Evolutionary conservation across 2,329 filamentous ascomycete genomes (phyloP), one percentile per base, ranked within the genome.

Genomic region (Phialophora expanda): DNA sequence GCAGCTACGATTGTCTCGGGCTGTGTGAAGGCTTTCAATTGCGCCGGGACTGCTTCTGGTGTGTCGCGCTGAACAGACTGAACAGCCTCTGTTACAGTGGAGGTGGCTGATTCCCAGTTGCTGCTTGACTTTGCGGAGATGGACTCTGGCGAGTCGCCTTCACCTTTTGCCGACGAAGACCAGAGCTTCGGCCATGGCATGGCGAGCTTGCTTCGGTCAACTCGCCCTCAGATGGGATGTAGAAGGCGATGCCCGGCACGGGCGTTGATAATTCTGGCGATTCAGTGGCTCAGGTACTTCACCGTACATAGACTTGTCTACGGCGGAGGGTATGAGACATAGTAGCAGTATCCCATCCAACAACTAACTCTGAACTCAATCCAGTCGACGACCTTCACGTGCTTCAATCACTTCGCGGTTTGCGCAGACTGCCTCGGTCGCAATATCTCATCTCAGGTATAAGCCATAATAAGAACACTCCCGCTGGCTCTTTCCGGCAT

Each of bases 1-100:
- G 72, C 70, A 28, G 74, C 72, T 22, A 75, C 24, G 30, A 75
- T 66, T 26, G 73, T 75, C 50, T 69, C 66, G 14, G 74, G 72
- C 62, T 74, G 67, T 9, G 71, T 68, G 59, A 74, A 74, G 57
- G 66, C 64, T 51, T 46, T 72, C 56, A 50, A 38, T 28, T 65
- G 55, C 24, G 58, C 59, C 2, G 54, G 28, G 8, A 50, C 34
- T 12, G 41, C 57, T 56, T 57, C 50, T 41, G 57, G 5, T 24
- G 62, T 44, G 11, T 64, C 20, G 34, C 34, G 64, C 38, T 55
- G 51, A 24, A 64, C 12, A 22, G 66, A 50, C 6, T 55, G 59
- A n/a, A 32, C 30, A 32, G 66, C 17, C 24, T 62, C 55, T 7
- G 32, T 12, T 7, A 61, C 56, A 26, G 57, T 62, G 17, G 62